Evolutionary conservation across 495 filamentous ascomycete genomes (phyloP), one percentile per base, ranked within the genome.

Genomic region (Hyaloscypha variabilis): DNA sequence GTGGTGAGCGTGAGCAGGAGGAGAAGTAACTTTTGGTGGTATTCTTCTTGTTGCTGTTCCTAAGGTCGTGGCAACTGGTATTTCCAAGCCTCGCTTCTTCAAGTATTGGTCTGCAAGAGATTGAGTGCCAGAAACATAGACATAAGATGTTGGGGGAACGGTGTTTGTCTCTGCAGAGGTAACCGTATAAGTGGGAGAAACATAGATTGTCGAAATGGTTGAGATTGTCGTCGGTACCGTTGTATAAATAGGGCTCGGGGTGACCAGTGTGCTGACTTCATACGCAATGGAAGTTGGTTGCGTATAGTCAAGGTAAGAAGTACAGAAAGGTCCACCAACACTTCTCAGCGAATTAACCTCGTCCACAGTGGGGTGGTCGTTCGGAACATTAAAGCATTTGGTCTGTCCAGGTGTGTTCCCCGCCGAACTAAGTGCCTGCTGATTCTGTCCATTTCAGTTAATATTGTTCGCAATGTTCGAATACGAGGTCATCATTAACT

Each of bases 241-340:
- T 10, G 17, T 29, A 2, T 19, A 3, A 2, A 26, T 13, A 19
- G 59, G 50, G 23, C 4, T 50, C 5, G 26, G 24, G 2, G 42
- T 50, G 14, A 39, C 25, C 8, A 52, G 13, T 17, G 59, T 62
- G 8, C 17, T 25, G 28, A 62, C 28, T 21, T 17, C 21, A 52
- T 52, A 51, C 13, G 23, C 25, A 5, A 31, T 25, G 5, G 42
- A n/a, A 6, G 25, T 28, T 23, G 25, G 59, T 6, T 34, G 36
- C 4, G 10, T 31, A 21, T 62, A 62, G 5, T 31, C 29, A 2
- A 62, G n/a, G 23, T 50, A 50, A 36, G 36, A 50, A 13, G 39
- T 62, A 31, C 59, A 62, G 23, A 6, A 62, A 5, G n/a, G 36
- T 6, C 36, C 59, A 17, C 59, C 59, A 26, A 36, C 57, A 29